phyloP scores from a whole-genome alignment of 805 yeast genomes.

The Pichia pseudocactophila region DNA sequence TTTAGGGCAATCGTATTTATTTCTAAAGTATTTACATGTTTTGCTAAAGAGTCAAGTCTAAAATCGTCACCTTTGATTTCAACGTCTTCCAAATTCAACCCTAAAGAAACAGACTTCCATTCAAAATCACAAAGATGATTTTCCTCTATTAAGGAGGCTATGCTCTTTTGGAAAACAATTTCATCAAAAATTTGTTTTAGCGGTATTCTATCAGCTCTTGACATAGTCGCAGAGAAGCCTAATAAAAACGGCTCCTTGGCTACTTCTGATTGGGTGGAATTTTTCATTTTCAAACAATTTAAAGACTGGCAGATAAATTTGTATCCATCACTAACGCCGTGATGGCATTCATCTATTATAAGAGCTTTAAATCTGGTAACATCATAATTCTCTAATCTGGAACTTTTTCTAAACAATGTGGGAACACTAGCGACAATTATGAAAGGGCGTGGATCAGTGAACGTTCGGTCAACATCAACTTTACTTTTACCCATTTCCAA shows the following conservation, averaged over 20 bases:
- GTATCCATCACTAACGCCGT: constrained; percentile 71
- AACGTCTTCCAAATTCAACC: constrained; percentile 22
- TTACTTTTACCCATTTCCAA: constrained; percentile 58
- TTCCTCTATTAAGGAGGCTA: constrained; percentile 56
- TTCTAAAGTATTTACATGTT: constrained; percentile 43
- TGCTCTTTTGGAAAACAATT: constrained; percentile 59
- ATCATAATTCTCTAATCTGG: constrained; percentile 42
- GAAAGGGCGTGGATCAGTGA: constrained; percentile 17
- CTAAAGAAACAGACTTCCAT: constrained; percentile 48
- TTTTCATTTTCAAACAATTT: constrained; percentile 13
- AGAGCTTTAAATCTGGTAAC: constrained; percentile 61
- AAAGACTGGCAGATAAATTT: constrained; percentile 40
- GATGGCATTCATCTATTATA: constrained; percentile 89
- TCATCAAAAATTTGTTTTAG: constrained; percentile 58
- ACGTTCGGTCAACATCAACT: constrained; percentile 22
- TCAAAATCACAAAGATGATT: constrained; percentile 64
- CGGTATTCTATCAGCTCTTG: constrained; percentile 60
- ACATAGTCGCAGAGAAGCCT: constrained; percentile 86
- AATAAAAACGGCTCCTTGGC: constrained; percentile 43
- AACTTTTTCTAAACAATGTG: constrained; percentile 37
- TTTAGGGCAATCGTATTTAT: constrained; percentile 48
- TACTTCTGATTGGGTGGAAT: constrained; percentile 28
- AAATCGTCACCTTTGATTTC: constrained; percentile 37
- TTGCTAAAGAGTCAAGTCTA: constrained; percentile 39
- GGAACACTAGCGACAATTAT: constrained; percentile 74